Evolutionary conservation across 352 stramenopile species (phyloP), one percentile per base, ranked within the genome.

Genomic region (Thalassiosira oceanica): DNA sequence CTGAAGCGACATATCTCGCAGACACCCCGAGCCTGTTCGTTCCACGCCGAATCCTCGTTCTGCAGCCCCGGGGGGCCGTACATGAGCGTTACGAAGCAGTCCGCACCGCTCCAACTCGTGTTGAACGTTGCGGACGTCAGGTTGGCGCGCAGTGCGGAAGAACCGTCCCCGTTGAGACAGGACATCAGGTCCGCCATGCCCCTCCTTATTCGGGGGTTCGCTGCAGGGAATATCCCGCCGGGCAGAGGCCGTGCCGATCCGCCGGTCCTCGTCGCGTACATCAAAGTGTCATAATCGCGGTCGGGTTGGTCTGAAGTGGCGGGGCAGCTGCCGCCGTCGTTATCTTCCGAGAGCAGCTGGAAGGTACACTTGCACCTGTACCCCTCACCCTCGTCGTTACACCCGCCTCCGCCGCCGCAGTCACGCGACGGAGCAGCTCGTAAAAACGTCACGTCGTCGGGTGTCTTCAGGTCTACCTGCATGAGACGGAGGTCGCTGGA

Each of bases 341-440:
- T 3, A 55, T 20, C 18, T 5, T 41, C 3, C 5, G 44, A 39
- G 2, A 61, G 41, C 15, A 31, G 57, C 27, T 88, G 80, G 68
- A 88, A 88, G 7, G 64, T 70, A 35, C 72, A 85, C 39, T 67
- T 70, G 48, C 76, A 88, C 44, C 80, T 63, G 78, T 88, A 88
- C 21, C 27, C 64, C 45, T 68, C 64, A 5, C 29, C 27, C 24
- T 60, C 31, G n/a, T n/a, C n/a, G n/a, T n/a, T n/a, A n/a, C n/a
- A n/a, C n/a, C n/a, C n/a, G n/a, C n/a, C n/a, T n/a, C n/a, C n/a
- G n/a, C n/a, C n/a, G n/a, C n/a, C n/a, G n/a, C n/a, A n/a, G n/a
- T n/a, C n/a, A n/a, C n/a, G n/a, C n/a, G n/a, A n/a, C n/a, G n/a
- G n/a, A n/a, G n/a, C n/a, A n/a, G n/a, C n/a, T n/a, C n/a, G n/a